phyloP scores from a whole-genome alignment of 805 yeast genomes.

The Torulaspora quercuum region DNA sequence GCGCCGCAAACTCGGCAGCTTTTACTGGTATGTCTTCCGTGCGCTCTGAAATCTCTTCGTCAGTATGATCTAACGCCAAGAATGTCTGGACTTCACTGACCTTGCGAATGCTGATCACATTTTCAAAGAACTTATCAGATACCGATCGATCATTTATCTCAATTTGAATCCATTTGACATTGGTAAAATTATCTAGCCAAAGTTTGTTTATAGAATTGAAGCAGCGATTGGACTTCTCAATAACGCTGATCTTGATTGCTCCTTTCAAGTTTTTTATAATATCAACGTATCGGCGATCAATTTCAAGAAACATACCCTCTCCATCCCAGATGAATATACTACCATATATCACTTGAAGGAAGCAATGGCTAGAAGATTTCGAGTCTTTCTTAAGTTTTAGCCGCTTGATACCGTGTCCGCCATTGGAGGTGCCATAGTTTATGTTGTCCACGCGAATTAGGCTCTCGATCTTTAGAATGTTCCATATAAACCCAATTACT shows the following conservation, averaged over 20 bases:
- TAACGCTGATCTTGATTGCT: conserved; percentile 14
- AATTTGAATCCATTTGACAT: conserved; percentile 14
- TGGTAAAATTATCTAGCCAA: conserved; percentile 9
- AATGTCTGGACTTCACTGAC: conserved; percentile 35
- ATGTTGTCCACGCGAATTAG: conserved; percentile 5
- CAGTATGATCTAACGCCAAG: conserved; percentile 25
- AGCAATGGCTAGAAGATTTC: conserved; percentile 4
- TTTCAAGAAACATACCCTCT: conserved; percentile 16
- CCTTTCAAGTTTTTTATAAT: conserved; percentile 15
- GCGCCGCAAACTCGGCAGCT: not conserved
- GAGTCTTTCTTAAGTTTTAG: conserved; percentile 1
- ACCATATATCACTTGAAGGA: conserved; percentile 15
- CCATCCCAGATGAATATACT: conserved; percentile 23
- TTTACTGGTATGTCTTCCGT: conserved; percentile 5
- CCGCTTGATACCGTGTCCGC: conserved; percentile 4
- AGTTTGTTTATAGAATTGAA: conserved; percentile 6
- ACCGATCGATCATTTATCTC: conserved; percentile 4
- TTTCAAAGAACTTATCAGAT: conserved; percentile 9
- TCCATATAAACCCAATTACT: conserved; percentile 15
- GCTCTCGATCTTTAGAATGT: conserved; percentile 10
- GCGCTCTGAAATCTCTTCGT: conserved; percentile 10
- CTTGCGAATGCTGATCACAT: conserved; percentile 22
- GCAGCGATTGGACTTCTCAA: conserved; percentile 3
- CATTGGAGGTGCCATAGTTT: conserved; percentile 10
- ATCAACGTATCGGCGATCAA: conserved; percentile 15